Percentiles rank a stretch among this genome's conserved stretches.
These are phyloP conservation scores for Sherardia arvensis DNA, from an alignment of 257 asterid species.

Conservation along the genomic window DNA sequence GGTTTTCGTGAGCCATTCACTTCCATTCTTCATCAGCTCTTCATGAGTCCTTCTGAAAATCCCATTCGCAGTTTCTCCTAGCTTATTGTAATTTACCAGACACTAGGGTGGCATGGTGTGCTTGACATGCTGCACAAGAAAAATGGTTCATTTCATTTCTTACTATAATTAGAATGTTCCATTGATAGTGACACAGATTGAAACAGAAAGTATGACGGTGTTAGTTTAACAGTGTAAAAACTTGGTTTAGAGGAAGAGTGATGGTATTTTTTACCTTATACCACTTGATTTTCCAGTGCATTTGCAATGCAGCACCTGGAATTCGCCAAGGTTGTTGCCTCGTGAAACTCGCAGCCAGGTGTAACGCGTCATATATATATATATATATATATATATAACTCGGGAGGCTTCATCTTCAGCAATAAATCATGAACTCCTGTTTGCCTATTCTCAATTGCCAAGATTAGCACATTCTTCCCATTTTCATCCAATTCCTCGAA, in stretches of 20 bases:
- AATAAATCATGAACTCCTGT: constrained; percentile 23
- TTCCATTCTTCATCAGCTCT: constrained; percentile 23
- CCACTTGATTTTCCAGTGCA: constrained; percentile 59
- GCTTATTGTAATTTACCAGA: constrained; percentile 21
- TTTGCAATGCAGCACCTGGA: constrained; percentile 54
- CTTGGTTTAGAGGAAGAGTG: not conserved
- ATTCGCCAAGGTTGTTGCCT: constrained; percentile 35
- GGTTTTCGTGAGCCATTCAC: constrained; percentile 46
- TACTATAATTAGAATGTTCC: not conserved
- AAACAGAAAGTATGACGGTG: too few species aligned
- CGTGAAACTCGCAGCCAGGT: constrained; percentile 39
- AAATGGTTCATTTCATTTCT: not conserved
- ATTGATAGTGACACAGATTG: not conserved
- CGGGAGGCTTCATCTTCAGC: constrained; percentile 19
- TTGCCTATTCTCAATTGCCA: constrained; percentile 51
- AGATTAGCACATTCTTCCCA: constrained; percentile 40
- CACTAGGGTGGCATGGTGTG: constrained; percentile 20
- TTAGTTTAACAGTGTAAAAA: too few species aligned
- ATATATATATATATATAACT: too few species aligned
- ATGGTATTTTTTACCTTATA: constrained; percentile 29
- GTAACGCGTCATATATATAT: constrained; percentile 42
- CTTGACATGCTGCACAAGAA: constrained; percentile 40
- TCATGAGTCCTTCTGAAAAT: constrained; percentile 29
- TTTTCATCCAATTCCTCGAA: constrained; percentile 33
- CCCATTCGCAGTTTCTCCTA: constrained; percentile 34